phyloP scores from a whole-genome alignment of 2,329 filamentous ascomycete genomes.

The Fusarium coffeatum region DNA sequence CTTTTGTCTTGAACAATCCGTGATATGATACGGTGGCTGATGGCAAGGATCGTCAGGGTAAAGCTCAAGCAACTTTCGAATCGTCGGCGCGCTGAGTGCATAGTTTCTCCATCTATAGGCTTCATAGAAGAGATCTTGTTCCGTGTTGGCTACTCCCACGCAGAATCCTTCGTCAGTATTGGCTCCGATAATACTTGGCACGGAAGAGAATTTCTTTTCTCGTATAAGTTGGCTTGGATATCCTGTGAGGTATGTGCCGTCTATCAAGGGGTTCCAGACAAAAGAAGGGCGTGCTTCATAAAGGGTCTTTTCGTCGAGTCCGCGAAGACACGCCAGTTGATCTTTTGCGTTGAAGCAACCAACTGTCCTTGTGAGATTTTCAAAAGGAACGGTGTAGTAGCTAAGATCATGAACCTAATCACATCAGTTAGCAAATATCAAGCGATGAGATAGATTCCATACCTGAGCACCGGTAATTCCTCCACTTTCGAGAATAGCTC shows the following conservation, averaged over 20 bases:
- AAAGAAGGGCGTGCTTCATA: constrained; percentile 52
- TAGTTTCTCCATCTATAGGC: constrained; percentile 57
- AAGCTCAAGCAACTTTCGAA: constrained; percentile 57
- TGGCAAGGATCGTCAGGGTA: constrained; percentile 62
- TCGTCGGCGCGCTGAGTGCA: constrained; percentile 57
- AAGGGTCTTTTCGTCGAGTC: constrained; percentile 48
- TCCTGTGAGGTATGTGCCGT: constrained; percentile 60
- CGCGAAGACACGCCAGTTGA: constrained; percentile 54
- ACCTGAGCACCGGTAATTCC: constrained; percentile 45
- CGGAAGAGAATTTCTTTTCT: constrained; percentile 55
- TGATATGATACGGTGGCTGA: constrained; percentile 54
- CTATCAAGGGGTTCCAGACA: constrained; percentile 58
- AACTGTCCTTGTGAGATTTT: constrained; percentile 43
- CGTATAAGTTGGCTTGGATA: constrained; percentile 60
- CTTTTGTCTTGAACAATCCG: constrained; percentile 33
- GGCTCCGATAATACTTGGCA: constrained; percentile 60
- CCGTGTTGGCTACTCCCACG: constrained; percentile 55
- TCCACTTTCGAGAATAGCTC: constrained; percentile 66
- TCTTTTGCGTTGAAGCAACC: constrained; percentile 51
- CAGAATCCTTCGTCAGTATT: constrained; percentile 62
- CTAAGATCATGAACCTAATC: constrained; percentile 42
- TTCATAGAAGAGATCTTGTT: constrained; percentile 54
- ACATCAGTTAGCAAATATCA: neutral
- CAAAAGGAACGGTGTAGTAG: constrained; percentile 45
- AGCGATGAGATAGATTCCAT: neutral